Conservation (phyloP, 768 basidiomycete species). For the Tulasnella sp. region DNA sequence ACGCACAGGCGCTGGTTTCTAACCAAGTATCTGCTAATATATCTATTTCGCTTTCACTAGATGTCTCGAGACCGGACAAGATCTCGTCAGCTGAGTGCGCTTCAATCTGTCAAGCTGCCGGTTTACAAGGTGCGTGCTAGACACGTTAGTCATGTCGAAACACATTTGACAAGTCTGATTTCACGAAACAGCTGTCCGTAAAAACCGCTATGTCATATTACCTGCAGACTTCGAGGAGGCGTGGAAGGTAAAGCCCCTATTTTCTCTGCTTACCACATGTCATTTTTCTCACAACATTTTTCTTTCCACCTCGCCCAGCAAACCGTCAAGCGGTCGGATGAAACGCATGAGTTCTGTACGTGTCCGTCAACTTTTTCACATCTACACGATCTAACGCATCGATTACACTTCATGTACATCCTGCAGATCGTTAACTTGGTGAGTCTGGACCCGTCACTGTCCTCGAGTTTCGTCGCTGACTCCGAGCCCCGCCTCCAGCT, state of each 20-base stretch:
- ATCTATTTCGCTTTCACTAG: slow-evolving; percentile 44
- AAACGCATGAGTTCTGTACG: slow-evolving; percentile 94
- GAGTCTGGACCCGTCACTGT: neutral
- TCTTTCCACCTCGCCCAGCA: slow-evolving; percentile 51
- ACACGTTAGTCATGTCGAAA: neutral
- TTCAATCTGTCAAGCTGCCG: slow-evolving; percentile 94
- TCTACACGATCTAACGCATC: neutral
- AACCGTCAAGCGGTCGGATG: slow-evolving; percentile 93
- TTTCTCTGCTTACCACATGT: slow-evolving; percentile 37
- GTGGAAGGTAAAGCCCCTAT: slow-evolving; percentile 80
- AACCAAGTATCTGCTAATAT: neutral
- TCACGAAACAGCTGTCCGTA: slow-evolving; percentile 71
- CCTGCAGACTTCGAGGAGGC: slow-evolving; percentile 98
- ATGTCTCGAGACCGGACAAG: slow-evolving; percentile 94
- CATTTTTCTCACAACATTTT: slow-evolving; percentile 4
- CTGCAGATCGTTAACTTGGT: slow-evolving; percentile 17
- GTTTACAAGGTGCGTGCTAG: slow-evolving; percentile 71
- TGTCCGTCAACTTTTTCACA: slow-evolving; percentile 15
- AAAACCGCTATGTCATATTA: slow-evolving; percentile 96
- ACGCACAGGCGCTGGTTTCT: slow-evolving; percentile 37
- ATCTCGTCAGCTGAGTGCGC: slow-evolving; percentile 94
- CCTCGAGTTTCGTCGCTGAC: neutral
- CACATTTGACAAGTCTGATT: neutral
- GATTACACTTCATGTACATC: neutral
- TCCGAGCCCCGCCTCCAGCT: neutral